Evolutionary conservation across 2,329 filamentous ascomycete species (phyloP).

Genomic region (Fusarium clavum): DNA sequence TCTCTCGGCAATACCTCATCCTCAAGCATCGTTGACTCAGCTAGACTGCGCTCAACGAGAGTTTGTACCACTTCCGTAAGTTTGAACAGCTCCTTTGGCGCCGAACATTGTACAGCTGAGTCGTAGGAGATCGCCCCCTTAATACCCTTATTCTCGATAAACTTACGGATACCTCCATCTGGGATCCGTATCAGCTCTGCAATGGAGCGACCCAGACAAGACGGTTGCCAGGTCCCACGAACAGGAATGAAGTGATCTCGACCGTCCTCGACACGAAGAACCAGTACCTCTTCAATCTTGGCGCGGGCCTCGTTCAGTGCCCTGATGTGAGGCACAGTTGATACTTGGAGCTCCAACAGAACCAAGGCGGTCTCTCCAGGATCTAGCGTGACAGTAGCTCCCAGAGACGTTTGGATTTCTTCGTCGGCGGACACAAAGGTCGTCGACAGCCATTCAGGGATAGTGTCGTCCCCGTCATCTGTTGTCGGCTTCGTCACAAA

Average conservation of each 20-base stretch:
- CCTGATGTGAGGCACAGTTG: constrained; percentile 71
- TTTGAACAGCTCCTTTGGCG: constrained; percentile 88
- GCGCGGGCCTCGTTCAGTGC: constrained; percentile 76
- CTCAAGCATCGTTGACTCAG: constrained; percentile 72
- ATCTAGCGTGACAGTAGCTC: constrained; percentile 73
- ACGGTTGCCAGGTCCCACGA: constrained; percentile 81
- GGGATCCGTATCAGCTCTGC: constrained; percentile 89
- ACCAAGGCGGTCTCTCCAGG: constrained; percentile 86
- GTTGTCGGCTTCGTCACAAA: constrained; percentile 79
- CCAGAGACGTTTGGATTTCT: constrained; percentile 49
- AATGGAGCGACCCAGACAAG: constrained; percentile 86
- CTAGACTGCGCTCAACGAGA: constrained; percentile 66
- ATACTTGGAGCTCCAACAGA: constrained; percentile 74
- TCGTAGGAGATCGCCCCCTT: constrained; percentile 65
- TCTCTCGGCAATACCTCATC: constrained; percentile 63
- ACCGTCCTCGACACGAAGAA: constrained; percentile 84
- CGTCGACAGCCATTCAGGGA: constrained; percentile 76
- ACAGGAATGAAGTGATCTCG: constrained; percentile 93
- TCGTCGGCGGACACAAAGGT: constrained; percentile 65
- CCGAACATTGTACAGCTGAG: constrained; percentile 76
- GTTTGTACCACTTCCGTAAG: constrained; percentile 82
- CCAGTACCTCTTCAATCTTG: constrained; percentile 84
- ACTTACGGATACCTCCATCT: constrained; percentile 77
- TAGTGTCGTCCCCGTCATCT: constrained; percentile 55
- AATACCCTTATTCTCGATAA: constrained; percentile 54